Evolutionary conservation across 2,329 filamentous ascomycete genomes (phyloP).

Genomic region (Fusarium multiceps): DNA sequence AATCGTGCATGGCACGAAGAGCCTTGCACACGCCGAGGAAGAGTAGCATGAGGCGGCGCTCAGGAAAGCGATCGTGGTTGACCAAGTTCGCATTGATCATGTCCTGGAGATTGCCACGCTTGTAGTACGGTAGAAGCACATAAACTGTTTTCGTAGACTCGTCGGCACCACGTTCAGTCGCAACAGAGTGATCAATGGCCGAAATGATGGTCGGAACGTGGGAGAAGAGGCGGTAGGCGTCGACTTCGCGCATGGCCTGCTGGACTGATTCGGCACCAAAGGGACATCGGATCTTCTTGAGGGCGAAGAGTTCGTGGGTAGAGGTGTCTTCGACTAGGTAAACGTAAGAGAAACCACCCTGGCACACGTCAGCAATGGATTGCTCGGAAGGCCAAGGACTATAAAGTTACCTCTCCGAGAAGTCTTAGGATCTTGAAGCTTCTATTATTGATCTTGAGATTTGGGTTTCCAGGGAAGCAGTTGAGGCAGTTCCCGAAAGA

Average conservation of each 20-base stretch:
- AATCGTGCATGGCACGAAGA: constrained; percentile 90
- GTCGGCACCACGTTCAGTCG: constrained; percentile 74
- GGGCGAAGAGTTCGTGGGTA: constrained; percentile 85
- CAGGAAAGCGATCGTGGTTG: constrained; percentile 91
- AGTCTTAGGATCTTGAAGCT: constrained; percentile 96
- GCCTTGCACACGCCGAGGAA: constrained; percentile 94
- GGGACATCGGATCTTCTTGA: constrained; percentile 99
- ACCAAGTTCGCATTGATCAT: constrained; percentile 98
- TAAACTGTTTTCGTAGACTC: constrained; percentile 90
- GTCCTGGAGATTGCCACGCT: constrained; percentile 94
- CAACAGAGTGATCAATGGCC: constrained; percentile 83
- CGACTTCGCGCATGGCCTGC: constrained; percentile 95
- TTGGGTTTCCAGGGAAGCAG: constrained; percentile 94
- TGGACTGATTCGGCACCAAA: constrained; percentile 97
- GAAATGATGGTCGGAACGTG: constrained; percentile 88
- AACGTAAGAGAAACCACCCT: constrained; percentile 98
- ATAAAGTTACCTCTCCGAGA: constrained; percentile 79
- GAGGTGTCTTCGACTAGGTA: constrained; percentile 96
- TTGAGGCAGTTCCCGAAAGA: constrained; percentile 94
- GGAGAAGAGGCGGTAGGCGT: constrained; percentile 92
- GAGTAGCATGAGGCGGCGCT: constrained; percentile 85
- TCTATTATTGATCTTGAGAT: constrained; percentile 92
- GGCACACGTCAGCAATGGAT: constrained; percentile 8
- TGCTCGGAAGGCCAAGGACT: not conserved
- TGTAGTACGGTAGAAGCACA: constrained; percentile 94